phyloP scores from a whole-genome alignment of 2,329 filamentous ascomycete species.

The Gremmenia infestans region DNA sequence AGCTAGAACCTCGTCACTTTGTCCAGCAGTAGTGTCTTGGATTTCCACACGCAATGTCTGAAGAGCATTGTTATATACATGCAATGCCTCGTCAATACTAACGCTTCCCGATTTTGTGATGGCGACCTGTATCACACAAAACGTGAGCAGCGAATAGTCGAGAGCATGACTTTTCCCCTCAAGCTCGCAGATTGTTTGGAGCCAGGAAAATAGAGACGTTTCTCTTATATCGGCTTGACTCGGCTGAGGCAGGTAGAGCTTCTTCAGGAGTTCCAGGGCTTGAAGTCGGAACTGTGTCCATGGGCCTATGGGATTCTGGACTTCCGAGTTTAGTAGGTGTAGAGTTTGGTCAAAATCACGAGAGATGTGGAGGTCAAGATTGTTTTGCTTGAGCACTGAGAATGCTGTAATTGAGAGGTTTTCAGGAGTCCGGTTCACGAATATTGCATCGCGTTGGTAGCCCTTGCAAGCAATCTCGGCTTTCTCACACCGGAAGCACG shows the following conservation, averaged over 20 bases:
- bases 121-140: slow-evolving; percentile 4
- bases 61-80: slow-evolving; percentile 7
- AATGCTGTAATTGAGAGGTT: neutral
- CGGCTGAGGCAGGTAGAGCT: slow-evolving; percentile 7
- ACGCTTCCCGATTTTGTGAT: neutral
- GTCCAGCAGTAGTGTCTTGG: no score
- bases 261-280: slow-evolving; percentile 4
- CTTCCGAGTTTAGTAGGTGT: no score
- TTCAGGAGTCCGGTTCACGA: slow-evolving; percentile 4
- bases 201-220: slow-evolving; percentile 1
- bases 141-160: slow-evolving; percentile 5
- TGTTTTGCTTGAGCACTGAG: no score
- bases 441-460: slow-evolving; percentile 4
- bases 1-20: no score
- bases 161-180: slow-evolving; percentile 4
- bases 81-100: neutral
- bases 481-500: slow-evolving; percentile 6
- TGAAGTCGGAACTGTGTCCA: slow-evolving; percentile 1
- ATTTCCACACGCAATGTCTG: neutral
- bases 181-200: neutral
- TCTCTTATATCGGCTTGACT: neutral
- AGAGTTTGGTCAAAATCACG: no score
- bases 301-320: neutral
- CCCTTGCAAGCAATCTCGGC: slow-evolving; percentile 1
- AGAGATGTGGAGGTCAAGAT: no score